Evolutionary conservation across 2,329 filamentous ascomycete species (phyloP), one percentile per base, ranked within the genome.

Genomic region (Calonectria crousiana): DNA sequence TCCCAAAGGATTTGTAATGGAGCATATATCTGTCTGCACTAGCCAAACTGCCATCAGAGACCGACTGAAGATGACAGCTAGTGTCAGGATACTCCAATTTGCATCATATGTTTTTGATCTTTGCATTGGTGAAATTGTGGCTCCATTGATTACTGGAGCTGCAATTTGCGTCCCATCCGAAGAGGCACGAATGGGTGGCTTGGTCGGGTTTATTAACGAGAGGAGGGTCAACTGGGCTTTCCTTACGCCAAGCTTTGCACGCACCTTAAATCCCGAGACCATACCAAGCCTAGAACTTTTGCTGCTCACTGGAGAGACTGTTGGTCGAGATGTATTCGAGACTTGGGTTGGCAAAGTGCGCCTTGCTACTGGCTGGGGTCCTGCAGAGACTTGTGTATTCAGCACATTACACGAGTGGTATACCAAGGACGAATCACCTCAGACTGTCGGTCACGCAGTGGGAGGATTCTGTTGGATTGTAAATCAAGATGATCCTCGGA

Each of bases 301-400:
- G 23, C 34, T 77, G 4, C 60, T 79, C 14, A 47, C 41, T 11
- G 41, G 41, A 10, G 41, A 47, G 41, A 20, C 41, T 47, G 41
- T 47, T 47, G 41, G 41, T n/a, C 18, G 41, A 47, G 41, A 47
- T n/a, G 41, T 47, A 16, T 47, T 47, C 16, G 41, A 47, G 20
- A 47, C 67, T 36, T 81, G 80, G 80, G 28, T 44, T 11, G 68
- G 60, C 8, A n/a, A 73, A 10, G 47, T 79, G 6, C 58, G 62
- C 0, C 41, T 47, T 47, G n/a, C 41, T 4, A 47, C 41, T 47
- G 41, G 41, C 10, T 47, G 41, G 41, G 41, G 41, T n/a, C 41
- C 41, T 47, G 41, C 41, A 9, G 41, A 47, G 20, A 47, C 41
- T 9, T 47, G 41, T 18, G 41, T 47, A n/a, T 47, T 47, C 41